These are phyloP conservation scores for Mortierella hygrophila DNA, from an alignment of 192 early-diverging fungal species.

Conservation along the genomic window DNA sequence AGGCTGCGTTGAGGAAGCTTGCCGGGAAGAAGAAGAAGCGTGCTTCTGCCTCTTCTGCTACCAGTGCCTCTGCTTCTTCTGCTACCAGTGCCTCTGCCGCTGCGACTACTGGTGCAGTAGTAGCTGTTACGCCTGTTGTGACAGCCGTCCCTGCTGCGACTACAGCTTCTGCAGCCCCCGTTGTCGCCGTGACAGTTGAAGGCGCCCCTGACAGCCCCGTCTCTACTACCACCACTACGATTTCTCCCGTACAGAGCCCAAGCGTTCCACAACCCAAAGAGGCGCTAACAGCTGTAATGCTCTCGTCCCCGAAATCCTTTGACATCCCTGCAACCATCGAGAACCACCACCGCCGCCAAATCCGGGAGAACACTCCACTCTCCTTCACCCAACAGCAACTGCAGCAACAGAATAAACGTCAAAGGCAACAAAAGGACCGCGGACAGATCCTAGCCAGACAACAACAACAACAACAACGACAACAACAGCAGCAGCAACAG, in stretches of 20 bases:
- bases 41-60: slow-evolving; percentile 7
- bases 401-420: background rate
- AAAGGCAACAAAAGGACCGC: background rate
- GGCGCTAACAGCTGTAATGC: background rate
- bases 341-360: background rate
- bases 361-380: background rate
- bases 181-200: background rate
- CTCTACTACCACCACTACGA: background rate
- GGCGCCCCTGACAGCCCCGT: background rate
- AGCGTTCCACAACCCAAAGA: background rate
- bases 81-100: background rate
- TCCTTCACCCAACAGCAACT: background rate
- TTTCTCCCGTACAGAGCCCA: background rate
- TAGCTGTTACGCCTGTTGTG: too few species aligned
- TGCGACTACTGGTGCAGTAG: background rate
- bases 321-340: background rate
- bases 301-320: background rate
- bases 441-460: background rate
- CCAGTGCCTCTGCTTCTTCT: slow-evolving; percentile 5
- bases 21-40: slow-evolving; percentile 24
- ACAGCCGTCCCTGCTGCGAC: background rate
- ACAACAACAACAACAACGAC: slow-evolving; percentile 33
- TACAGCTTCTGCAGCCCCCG: slow-evolving; percentile 8
- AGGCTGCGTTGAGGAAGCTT: slow-evolving; percentile 46
- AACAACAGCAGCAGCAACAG: slow-evolving; percentile 15